Conservation (phyloP, 2,329 filamentous ascomycete species). For the Fusarium sp. region DNA sequence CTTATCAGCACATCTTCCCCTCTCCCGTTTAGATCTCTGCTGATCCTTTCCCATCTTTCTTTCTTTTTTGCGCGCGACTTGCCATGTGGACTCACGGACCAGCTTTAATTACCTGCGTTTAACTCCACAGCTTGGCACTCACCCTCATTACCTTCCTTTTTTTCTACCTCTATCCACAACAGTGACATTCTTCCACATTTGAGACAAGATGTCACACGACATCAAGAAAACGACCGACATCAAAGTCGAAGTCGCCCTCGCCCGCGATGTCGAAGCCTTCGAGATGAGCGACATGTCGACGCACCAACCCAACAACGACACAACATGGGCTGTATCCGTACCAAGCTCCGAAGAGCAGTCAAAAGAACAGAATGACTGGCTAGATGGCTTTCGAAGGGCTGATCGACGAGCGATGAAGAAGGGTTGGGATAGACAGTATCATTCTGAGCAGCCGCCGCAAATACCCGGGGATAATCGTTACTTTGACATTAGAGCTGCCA, state of each 20-base stretch:
- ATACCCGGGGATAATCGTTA: conserved; percentile 53
- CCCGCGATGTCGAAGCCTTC: conserved; percentile 33
- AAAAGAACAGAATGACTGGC: conserved; percentile 32
- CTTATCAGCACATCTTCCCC: conserved; percentile 2
- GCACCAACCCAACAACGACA: not conserved
- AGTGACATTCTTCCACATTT: not conserved
- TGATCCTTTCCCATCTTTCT: conserved; percentile 19
- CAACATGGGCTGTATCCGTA: conserved; percentile 26
- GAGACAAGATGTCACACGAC: conserved; percentile 24
- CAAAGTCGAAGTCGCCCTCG: conserved; percentile 33
- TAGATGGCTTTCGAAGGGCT: conserved; percentile 41
- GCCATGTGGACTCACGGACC: conserved; percentile 25
- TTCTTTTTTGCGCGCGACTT: not conserved
- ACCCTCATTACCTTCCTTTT: not conserved
- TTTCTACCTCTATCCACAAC: not conserved
- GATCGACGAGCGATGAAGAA: conserved; percentile 35
- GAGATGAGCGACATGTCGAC: conserved; percentile 29
- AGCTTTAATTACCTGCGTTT: conserved; percentile 27
- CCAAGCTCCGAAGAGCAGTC: conserved; percentile 10
- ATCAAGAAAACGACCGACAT: conserved; percentile 34
- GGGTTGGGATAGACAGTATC: conserved; percentile 40
- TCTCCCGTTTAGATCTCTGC: not conserved
- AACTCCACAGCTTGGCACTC: conserved; percentile 27
- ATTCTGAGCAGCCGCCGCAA: conserved; percentile 24
- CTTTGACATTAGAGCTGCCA: conserved; percentile 66